Evolutionary conservation across 2,329 filamentous ascomycete species (phyloP).

Genomic region (Venturia effusa): DNA sequence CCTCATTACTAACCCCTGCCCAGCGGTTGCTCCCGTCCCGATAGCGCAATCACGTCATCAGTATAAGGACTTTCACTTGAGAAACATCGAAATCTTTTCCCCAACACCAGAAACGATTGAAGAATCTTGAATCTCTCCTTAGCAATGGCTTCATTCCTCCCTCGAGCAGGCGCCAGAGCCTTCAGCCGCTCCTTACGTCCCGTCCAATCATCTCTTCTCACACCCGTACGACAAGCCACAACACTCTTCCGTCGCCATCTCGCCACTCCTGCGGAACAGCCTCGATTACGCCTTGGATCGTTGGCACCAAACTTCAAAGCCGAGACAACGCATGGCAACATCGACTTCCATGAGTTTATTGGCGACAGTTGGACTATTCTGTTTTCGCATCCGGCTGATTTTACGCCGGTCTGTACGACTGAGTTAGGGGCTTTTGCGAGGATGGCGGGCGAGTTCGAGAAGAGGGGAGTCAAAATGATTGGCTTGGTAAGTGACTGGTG

Average conservation of each 20-base stretch:
- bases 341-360: conserved; percentile 76
- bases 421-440: conserved; percentile 90
- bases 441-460: conserved; percentile 76
- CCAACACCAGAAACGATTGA: neutral
- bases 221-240: conserved; percentile 18
- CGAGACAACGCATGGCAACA: conserved; percentile 65
- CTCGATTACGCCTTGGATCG: conserved; percentile 34
- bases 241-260: conserved; percentile 24
- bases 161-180: conserved; percentile 25
- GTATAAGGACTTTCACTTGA: neutral
- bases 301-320: conserved; percentile 74
- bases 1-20: neutral
- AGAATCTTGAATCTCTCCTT: neutral
- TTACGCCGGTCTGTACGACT: conserved; percentile 91
- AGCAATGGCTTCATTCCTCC: conserved; percentile 23
- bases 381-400: conserved; percentile 79
- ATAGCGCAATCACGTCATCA: neutral
- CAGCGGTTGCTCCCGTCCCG: neutral
- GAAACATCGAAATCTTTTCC: neutral
- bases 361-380: conserved; percentile 70
- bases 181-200: conserved; percentile 17
- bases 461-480: conserved; percentile 82
- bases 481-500: conserved; percentile 46
- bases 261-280: conserved; percentile 27
- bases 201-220: conserved; percentile 19